phyloP scores from a whole-genome alignment of 208 protist species.

The Acanthamoeba triangularis region DNA sequence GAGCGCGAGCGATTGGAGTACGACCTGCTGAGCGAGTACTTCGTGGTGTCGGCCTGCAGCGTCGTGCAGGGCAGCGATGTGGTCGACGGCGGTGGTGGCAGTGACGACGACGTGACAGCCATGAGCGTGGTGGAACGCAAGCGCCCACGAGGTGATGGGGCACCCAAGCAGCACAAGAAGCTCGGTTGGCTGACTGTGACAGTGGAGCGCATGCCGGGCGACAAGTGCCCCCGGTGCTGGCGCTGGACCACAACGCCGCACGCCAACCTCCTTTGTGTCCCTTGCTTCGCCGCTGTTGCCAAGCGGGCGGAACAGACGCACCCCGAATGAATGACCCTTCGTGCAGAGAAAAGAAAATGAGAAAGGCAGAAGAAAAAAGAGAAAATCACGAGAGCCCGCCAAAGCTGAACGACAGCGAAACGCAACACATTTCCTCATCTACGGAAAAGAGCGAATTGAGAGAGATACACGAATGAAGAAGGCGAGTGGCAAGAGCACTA shows the following conservation, averaged over 20 bases:
- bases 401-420: too few relatives aligned
- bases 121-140: background rate
- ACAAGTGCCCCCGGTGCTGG: conserved; percentile 50
- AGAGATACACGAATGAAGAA: too few relatives aligned
- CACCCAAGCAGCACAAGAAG: background rate
- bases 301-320: too few relatives aligned
- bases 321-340: too few relatives aligned
- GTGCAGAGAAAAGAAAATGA: too few relatives aligned
- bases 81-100: background rate
- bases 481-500: too few relatives aligned
- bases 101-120: too few relatives aligned
- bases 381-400: too few relatives aligned
- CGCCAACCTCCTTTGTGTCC: background rate
- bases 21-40: conserved; percentile 37
- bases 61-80: background rate
- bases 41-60: background rate
- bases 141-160: too few relatives aligned
- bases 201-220: background rate
- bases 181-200: background rate
- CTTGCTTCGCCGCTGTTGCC: background rate
- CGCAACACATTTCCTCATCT: too few relatives aligned
- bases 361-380: too few relatives aligned
- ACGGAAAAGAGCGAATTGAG: too few relatives aligned
- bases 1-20: conserved; percentile 9
- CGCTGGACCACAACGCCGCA: background rate